Conservation (phyloP, 192 early-diverging fungal genomes). For the Borealophlyctis nickersoniae region DNA sequence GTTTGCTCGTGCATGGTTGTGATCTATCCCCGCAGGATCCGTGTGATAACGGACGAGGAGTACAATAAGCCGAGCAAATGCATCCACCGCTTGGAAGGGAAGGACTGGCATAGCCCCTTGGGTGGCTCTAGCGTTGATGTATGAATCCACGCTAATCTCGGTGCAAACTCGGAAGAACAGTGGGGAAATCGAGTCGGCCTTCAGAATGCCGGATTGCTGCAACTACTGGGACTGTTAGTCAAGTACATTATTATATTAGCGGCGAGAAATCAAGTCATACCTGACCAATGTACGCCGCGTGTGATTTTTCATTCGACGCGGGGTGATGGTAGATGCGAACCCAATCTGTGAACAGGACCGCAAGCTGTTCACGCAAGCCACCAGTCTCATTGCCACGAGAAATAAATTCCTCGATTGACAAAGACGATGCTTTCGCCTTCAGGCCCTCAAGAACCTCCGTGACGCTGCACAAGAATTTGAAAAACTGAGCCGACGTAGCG, state of each 20-base stretch:
- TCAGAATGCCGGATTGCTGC: constrained; percentile 71
- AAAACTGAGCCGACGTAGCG: constrained; percentile 2
- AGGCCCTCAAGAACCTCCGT: constrained; percentile 56
- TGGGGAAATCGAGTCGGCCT: constrained; percentile 71
- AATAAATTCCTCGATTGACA: constrained; percentile 34
- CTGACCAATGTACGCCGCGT: constrained; percentile 60
- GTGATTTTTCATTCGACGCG: constrained; percentile 66
- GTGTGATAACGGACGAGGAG: constrained; percentile 73
- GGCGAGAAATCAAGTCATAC: constrained; percentile 24
- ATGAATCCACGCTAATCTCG: constrained; percentile 77
- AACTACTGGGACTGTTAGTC: constrained; percentile 52
- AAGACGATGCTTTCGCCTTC: constrained; percentile 32
- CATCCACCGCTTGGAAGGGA: constrained; percentile 86
- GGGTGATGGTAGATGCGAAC: constrained; percentile 71
- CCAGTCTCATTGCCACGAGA: constrained; percentile 51
- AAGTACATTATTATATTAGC: constrained; percentile 12
- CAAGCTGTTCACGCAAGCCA: constrained; percentile 58
- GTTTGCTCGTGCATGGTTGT: constrained; percentile 55
- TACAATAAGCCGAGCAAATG: constrained; percentile 85
- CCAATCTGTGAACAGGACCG: constrained; percentile 76
- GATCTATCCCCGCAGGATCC: constrained; percentile 50
- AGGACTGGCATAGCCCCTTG: constrained; percentile 38
- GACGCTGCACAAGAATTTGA: constrained; percentile 30
- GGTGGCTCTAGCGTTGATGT: constrained; percentile 43
- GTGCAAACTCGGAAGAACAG: constrained; percentile 90